Evolutionary conservation across 805 yeast genomes (phyloP).

Genomic region (Pachysolen tannophilus): DNA sequence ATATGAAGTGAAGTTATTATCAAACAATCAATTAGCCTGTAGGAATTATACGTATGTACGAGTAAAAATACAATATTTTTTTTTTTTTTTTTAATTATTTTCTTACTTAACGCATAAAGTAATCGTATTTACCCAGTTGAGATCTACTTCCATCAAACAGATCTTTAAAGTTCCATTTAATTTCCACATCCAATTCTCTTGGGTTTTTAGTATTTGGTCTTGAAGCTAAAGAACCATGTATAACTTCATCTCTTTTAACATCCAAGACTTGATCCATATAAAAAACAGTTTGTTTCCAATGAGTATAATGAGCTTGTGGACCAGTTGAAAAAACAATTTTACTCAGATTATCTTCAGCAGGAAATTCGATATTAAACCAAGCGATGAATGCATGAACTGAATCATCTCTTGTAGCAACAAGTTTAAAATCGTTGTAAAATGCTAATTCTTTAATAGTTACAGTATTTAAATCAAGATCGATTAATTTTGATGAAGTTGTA

Average conservation of each 20-base stretch:
- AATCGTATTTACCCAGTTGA: conserved; percentile 51
- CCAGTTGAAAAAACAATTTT: conserved; percentile 84
- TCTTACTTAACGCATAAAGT: conserved; percentile 67
- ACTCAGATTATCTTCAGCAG: conserved; percentile 43
- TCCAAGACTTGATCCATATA: conserved; percentile 78
- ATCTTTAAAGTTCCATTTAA: conserved; percentile 46
- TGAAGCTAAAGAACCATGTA: conserved; percentile 65
- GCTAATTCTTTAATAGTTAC: conserved; percentile 77
- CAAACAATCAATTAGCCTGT: no score
- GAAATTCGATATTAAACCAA: conserved; percentile 95
- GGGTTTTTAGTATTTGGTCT: conserved; percentile 75
- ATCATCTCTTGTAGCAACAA: conserved; percentile 73
- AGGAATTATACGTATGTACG: no score
- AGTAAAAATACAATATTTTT: no score
- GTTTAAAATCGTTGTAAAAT: conserved; percentile 60
- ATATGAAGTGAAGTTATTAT: no score
- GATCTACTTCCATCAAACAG: conserved; percentile 44
- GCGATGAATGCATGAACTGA: conserved; percentile 81
- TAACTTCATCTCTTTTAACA: conserved; percentile 64
- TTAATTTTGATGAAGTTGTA: conserved; percentile 64
- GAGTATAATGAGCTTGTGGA: conserved; percentile 89
- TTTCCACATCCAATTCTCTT: conserved; percentile 81
- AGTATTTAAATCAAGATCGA: conserved; percentile 85
- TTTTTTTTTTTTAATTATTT: no score
- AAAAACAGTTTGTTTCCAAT: conserved; percentile 98